Percentiles rank a stretch among this genome's conserved stretches.
Evolutionary conservation across 2,329 filamentous ascomycete species (phyloP).

Genomic region (Trichophyton schoenleinii): DNA sequence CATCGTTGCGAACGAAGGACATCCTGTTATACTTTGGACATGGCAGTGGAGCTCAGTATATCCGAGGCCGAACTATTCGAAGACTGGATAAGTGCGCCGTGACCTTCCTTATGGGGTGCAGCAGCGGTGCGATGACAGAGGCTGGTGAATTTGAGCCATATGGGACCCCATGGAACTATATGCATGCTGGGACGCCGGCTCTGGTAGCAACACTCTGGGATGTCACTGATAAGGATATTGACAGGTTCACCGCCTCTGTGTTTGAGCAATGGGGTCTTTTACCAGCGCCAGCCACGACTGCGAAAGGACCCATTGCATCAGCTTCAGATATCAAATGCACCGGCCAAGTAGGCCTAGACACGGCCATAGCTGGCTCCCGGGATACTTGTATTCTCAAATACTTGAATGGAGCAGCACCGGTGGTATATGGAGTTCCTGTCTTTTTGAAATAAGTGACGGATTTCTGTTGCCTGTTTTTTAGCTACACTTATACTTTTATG

Average conservation of each 20-base stretch:
- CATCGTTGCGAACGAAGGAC: slow-evolving; percentile 52
- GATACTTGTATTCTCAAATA: slow-evolving; percentile 77
- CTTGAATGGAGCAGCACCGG: slow-evolving; percentile 83
- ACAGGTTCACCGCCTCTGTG: slow-evolving; percentile 68
- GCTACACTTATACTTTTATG: neutral
- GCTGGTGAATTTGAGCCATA: slow-evolving; percentile 82
- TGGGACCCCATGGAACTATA: slow-evolving; percentile 81
- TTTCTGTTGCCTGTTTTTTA: neutral
- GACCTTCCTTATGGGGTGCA: slow-evolving; percentile 88
- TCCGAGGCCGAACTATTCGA: slow-evolving; percentile 70
- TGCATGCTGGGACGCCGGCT: slow-evolving; percentile 74
- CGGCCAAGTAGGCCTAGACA: slow-evolving; percentile 34
- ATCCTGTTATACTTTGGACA: slow-evolving; percentile 91
- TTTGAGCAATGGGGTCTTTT: slow-evolving; percentile 82
- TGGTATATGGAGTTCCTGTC: slow-evolving; percentile 89
- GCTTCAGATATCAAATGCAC: neutral
- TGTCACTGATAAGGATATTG: slow-evolving; percentile 94
- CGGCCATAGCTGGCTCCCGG: slow-evolving; percentile 65
- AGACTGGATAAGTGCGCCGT: slow-evolving; percentile 66
- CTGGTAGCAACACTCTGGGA: slow-evolving; percentile 94
- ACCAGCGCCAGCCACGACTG: neutral
- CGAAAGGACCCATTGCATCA: neutral
- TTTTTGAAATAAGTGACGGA: slow-evolving; percentile 44
- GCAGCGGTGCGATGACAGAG: slow-evolving; percentile 66
- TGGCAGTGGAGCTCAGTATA: slow-evolving; percentile 87